These are phyloP conservation scores for Malus hybrid DNA, from an alignment of 331 rosid species.

Conservation along the genomic window DNA sequence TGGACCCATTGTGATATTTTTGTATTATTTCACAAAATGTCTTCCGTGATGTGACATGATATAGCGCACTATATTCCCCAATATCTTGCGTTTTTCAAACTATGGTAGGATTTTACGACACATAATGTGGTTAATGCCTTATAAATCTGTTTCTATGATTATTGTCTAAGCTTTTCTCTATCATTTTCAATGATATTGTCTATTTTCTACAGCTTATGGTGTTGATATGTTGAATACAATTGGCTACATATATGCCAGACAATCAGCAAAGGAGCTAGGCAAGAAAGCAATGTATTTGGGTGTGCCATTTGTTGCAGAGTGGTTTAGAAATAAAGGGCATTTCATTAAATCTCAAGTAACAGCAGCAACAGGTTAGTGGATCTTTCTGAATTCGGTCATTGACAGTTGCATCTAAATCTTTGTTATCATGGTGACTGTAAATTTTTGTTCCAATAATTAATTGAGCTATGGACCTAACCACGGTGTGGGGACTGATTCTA, in stretches of 20 bases:
- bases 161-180: not conserved
- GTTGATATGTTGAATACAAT: constrained; percentile 90
- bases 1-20: no score
- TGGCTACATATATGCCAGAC: constrained; percentile 95
- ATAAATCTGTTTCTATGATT: constrained; percentile 18
- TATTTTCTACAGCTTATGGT: constrained; percentile 75
- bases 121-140: not conserved
- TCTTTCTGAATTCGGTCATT: constrained; percentile 11
- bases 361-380: constrained; percentile 87
- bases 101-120: no score
- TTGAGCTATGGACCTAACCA: constrained; percentile 2
- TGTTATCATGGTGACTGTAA: not conserved
- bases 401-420: not conserved
- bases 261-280: constrained; percentile 97
- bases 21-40: no score
- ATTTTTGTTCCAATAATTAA: not conserved
- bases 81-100: no score
- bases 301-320: constrained; percentile 93
- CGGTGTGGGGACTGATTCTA: not conserved
- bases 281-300: constrained; percentile 96
- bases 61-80: no score
- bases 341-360: constrained; percentile 95
- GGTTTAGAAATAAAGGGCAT: constrained; percentile 99
- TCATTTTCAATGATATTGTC: constrained; percentile 11
- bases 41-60: no score